phyloP scores from a whole-genome alignment of 768 basidiomycete genomes.

The Panaeolus cyanescens region DNA sequence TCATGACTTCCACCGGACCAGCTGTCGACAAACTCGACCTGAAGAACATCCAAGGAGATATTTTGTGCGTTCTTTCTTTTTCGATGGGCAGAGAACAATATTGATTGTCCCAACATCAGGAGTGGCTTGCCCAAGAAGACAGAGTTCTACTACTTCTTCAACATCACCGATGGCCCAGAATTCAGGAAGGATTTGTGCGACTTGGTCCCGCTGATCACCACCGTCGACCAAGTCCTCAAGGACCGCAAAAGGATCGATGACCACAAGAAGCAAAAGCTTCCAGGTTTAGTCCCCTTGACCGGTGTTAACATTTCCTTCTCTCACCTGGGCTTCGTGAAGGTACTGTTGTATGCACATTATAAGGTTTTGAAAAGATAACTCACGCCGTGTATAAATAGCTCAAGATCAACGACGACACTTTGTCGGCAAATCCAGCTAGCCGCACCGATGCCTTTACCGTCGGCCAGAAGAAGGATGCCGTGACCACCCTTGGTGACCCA shows the following conservation, averaged over 20 bases:
- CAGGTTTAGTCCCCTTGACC: slow-evolving; percentile 35
- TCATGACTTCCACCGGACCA: slow-evolving; percentile 11
- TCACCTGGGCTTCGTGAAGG: slow-evolving; percentile 44
- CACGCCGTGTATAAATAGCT: slow-evolving; percentile 25
- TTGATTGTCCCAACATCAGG: slow-evolving; percentile 24
- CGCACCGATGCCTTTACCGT: slow-evolving; percentile 29
- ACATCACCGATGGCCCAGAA: slow-evolving; percentile 40
- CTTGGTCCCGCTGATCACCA: slow-evolving; percentile 48
- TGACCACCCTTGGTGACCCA: slow-evolving; percentile 38
- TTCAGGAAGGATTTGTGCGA: slow-evolving; percentile 46
- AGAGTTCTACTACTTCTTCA: slow-evolving; percentile 54
- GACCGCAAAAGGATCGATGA: slow-evolving; percentile 42
- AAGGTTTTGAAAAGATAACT: background rate
- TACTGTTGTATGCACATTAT: slow-evolving; percentile 15
- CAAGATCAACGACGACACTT: slow-evolving; percentile 38
- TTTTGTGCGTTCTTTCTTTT: slow-evolving; percentile 37
- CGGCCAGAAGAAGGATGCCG: slow-evolving; percentile 44
- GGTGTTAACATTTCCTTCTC: slow-evolving; percentile 60
- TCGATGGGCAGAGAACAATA: background rate
- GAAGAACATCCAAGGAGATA: slow-evolving; percentile 48
- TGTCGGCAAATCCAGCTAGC: slow-evolving; percentile 28
- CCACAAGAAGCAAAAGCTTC: slow-evolving; percentile 37
- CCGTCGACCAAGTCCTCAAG: slow-evolving; percentile 40
- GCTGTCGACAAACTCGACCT: slow-evolving; percentile 31
- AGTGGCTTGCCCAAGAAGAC: slow-evolving; percentile 58